Conservation (phyloP, 768 basidiomycete genomes). For the Trametes villosa region DNA sequence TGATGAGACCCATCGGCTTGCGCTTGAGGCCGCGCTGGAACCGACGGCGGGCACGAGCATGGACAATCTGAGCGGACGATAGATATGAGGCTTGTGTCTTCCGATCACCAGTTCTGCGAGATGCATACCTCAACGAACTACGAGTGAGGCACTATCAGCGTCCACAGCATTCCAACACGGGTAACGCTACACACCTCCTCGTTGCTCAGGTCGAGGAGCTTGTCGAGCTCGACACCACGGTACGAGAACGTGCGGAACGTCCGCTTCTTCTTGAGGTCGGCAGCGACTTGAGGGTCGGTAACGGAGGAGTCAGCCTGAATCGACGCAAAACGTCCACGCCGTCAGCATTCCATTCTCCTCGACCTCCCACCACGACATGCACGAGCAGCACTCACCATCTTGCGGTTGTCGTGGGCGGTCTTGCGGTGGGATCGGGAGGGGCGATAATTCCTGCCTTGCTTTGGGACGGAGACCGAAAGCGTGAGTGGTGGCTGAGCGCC, state of each 20-base stretch:
- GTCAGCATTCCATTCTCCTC: conserved; percentile 26
- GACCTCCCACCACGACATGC: not conserved
- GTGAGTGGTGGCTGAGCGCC: conserved; percentile 40
- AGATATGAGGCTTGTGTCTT: not conserved
- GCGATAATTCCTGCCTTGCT: conserved; percentile 20
- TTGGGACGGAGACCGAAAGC: conserved; percentile 27
- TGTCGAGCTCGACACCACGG: conserved; percentile 97
- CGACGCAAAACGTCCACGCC: not conserved
- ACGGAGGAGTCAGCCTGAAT: conserved; percentile 78
- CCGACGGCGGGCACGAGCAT: conserved; percentile 96
- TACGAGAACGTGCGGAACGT: conserved; percentile 99
- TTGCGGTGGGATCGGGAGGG: conserved; percentile 24
- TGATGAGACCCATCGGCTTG: conserved; percentile 97
- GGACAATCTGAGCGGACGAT: conserved; percentile 71
- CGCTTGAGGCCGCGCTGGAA: conserved; percentile 99
- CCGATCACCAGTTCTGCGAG: not conserved
- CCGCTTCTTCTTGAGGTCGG: conserved; percentile 97
- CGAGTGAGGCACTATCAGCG: not conserved
- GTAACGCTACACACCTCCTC: conserved; percentile 78
- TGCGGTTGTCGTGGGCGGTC: conserved; percentile 32
- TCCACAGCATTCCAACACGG: not conserved
- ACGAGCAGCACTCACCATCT: conserved; percentile 32
- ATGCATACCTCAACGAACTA: conserved; percentile 79
- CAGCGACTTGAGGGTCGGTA: conserved; percentile 92
- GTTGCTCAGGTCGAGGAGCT: conserved; percentile 94